Conservation (phyloP, 306 rosid genomes). For the Lathyrus aphaca region DNA sequence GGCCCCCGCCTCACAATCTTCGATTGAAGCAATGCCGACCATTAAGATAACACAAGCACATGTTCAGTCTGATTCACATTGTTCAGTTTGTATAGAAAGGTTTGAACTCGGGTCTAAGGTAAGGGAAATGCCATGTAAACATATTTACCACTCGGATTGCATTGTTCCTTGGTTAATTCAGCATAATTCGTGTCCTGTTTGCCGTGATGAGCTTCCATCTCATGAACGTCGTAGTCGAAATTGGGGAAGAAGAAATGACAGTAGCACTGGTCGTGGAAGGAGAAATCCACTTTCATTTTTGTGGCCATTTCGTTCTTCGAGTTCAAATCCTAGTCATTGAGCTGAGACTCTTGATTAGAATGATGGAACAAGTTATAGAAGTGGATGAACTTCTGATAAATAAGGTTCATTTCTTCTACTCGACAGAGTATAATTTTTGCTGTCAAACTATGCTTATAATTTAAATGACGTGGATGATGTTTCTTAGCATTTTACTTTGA, state of each 20-base stretch:
- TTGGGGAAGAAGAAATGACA: conserved; percentile 4
- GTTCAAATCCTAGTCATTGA: conserved; percentile 39
- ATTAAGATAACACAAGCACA: conserved; percentile 57
- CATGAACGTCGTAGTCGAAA: conserved; percentile 37
- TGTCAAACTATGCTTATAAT: conserved; percentile 33
- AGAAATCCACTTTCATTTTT: conserved; percentile 48
- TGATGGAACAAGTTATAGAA: conserved; percentile 39
- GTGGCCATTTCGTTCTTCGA: conserved; percentile 69
- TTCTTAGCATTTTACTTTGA: conserved; percentile 21
- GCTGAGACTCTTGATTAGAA: conserved; percentile 43
- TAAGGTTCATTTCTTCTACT: conserved; percentile 20
- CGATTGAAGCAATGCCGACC: conserved; percentile 72
- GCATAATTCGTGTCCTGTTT: conserved; percentile 78
- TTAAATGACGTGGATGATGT: conserved; percentile 11
- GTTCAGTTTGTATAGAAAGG: conserved; percentile 67
- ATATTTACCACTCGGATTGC: conserved; percentile 77
- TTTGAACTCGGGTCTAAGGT: conserved; percentile 71
- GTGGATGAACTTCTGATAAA: conserved; percentile 41
- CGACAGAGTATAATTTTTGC: background rate
- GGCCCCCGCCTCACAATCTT: conserved; percentile 61
- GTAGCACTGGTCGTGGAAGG: conserved; percentile 49
- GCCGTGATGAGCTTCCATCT: conserved; percentile 69
- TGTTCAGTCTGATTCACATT: conserved; percentile 60
- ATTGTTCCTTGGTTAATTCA: conserved; percentile 73
- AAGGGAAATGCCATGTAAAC: conserved; percentile 69